Base-by-base conservation (phyloP, 2,329 filamentous ascomycete genomes). In the Chrysosphaeria jannelii region DNA sequence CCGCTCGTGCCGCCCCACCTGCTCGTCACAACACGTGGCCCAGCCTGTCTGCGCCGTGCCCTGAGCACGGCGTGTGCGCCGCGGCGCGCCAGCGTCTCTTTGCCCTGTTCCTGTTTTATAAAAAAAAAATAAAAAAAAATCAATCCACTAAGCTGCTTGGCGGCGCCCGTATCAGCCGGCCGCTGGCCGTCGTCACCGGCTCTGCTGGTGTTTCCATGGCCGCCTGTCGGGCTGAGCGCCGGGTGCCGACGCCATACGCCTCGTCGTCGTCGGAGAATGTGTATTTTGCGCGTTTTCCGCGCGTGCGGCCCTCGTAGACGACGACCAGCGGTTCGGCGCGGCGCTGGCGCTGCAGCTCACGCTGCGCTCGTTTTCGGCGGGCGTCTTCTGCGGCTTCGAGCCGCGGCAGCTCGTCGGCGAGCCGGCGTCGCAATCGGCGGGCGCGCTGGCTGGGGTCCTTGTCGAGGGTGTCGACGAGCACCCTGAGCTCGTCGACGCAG, bases 331-430 rank as follows among this genome's bases (percentile, higher is more conserved):
- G 68, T 34, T 90, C 79, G 5, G 78, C 76, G 5, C 78, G 63
- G 28, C 72, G 68, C 29, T 81, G 74, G 38, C 81, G 81, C 31
- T 75, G 74, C 35, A 64, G 57, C 39, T 75, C 61, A 10, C 85
- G 68, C 37, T 97, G 93, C 36, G 97, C 85, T 27, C 85, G 70
- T 21, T 79, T 70, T 43, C 68, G 76, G 26, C 85, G 74, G 57
- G 91, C 93, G 72, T 89, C 78, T 45, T 93, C 79, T 5, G 76
- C 79, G 17, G 71, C 75, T 43, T 93, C 81, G 34, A 97, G 91
- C 16, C 78, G 65, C 16, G 79, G 75, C 16, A 93, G 60, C 8
- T 78, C 79, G 24, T 62, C 57, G 17, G 55, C 43, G 36, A 97
- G 88, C 41, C 66, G 72, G 34, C 69, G 62, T 28, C 70, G 65